Evolutionary conservation across 176 grass and related monocot species (phyloP).

Genomic region (Canna indica): DNA sequence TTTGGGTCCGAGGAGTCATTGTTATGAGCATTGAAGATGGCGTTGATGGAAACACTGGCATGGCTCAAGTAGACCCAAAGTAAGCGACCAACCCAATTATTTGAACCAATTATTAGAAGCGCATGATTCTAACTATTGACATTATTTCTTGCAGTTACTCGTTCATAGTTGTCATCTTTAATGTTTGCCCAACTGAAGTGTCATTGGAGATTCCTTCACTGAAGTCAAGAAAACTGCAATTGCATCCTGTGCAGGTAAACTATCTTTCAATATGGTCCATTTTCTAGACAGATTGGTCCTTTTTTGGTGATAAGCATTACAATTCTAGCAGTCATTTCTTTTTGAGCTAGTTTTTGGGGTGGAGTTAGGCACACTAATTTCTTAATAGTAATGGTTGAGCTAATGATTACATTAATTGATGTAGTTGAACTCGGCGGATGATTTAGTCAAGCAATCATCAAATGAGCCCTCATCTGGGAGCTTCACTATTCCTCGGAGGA

Average conservation of each 20-base stretch:
- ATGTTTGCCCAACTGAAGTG: constrained; percentile 51
- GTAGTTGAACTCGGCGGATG: constrained; percentile 58
- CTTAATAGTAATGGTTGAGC: too few species aligned
- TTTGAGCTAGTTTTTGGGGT: too few species aligned
- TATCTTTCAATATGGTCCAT: background rate
- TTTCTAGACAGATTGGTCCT: background rate
- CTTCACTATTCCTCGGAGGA: constrained; percentile 56
- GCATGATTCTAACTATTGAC: background rate
- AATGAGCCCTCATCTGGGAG: constrained; percentile 26
- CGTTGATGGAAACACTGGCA: constrained; percentile 20
- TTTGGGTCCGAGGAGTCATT: constrained; percentile 52
- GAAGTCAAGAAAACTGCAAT: constrained; percentile 37
- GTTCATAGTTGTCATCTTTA: constrained; percentile 48
- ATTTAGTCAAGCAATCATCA: constrained; percentile 39
- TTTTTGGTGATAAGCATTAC: background rate
- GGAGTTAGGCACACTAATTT: too few species aligned
- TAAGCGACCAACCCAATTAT: constrained; percentile 17
- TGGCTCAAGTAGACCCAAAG: constrained; percentile 58
- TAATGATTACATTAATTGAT: background rate
- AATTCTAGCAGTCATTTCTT: too few species aligned
- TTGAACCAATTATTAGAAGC: background rate
- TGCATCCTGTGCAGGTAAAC: constrained; percentile 77
- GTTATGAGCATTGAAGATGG: constrained; percentile 82
- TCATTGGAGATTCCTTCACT: constrained; percentile 45
- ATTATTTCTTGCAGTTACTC: constrained; percentile 45